A percentile compares a stretch with the other conserved stretches of the same genome.
Conservation (phyloP, 2,329 filamentous ascomycete genomes). For the Zarea fungicola region DNA sequence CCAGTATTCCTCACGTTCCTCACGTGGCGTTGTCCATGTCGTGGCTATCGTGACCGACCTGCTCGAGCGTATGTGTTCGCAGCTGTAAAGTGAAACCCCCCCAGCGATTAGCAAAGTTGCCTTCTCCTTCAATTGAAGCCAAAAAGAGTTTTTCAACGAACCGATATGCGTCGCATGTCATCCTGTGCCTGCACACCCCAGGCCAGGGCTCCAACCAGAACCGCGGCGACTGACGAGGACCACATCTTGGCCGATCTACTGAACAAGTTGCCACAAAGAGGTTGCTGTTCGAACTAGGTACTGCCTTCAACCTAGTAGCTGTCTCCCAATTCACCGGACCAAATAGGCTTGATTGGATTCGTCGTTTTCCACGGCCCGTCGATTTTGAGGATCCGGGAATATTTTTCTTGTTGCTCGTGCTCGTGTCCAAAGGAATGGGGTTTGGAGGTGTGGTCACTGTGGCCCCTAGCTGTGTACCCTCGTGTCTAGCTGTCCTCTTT, state of each 20-base stretch:
- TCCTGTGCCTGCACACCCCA: conserved; percentile 46
- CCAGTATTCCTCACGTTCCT: conserved; percentile 11
- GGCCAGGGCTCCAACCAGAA: conserved; percentile 45
- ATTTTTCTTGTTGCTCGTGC: not conserved
- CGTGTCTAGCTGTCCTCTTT: conserved; percentile 8
- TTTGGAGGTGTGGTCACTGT: conserved; percentile 2
- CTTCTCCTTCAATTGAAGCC: too few relatives aligned
- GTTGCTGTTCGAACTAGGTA: not conserved
- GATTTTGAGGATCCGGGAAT: conserved; percentile 1
- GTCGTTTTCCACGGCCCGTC: not conserved
- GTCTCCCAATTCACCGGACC: not conserved
- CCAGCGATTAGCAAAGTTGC: too few relatives aligned
- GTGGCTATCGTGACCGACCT: conserved; percentile 51
- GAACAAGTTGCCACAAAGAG: conserved; percentile 1
- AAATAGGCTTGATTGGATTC: not conserved
- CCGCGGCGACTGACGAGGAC: conserved; percentile 41
- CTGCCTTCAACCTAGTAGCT: too few relatives aligned
- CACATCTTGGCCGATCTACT: conserved; percentile 29
- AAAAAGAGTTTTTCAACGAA: conserved; percentile 29
- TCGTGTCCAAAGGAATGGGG: not conserved
- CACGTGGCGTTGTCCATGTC: conserved; percentile 19
- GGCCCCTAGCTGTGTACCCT: conserved; percentile 1
- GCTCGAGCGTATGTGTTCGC: conserved; percentile 76
- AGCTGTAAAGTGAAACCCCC: conserved; percentile 49
- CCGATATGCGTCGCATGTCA: conserved; percentile 49